These are phyloP conservation scores for Phyllosticta citriasiana DNA, from an alignment of 2,329 filamentous ascomycete genomes.

Conservation along the genomic window DNA sequence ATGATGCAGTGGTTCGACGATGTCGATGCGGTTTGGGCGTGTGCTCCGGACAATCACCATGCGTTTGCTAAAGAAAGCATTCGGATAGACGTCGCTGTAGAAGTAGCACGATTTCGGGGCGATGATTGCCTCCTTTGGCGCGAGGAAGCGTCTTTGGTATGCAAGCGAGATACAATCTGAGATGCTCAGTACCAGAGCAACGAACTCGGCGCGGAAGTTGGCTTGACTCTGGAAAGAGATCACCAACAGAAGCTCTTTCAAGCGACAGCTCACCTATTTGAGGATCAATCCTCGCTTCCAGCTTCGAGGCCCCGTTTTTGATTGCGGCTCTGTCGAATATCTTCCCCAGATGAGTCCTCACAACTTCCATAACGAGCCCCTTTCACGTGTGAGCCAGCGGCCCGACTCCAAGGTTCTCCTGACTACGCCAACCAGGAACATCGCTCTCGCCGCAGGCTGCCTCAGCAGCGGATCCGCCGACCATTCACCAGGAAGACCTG, in stretches of 20 bases:
- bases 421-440: not conserved
- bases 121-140: not conserved
- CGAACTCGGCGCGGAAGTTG: not conserved
- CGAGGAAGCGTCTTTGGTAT: not conserved
- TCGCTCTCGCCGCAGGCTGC: not conserved
- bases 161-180: not conserved
- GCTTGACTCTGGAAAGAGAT: not conserved
- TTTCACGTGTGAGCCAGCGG: not conserved
- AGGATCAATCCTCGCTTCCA: not conserved
- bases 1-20: not conserved
- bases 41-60: not conserved
- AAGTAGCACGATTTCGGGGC: not conserved
- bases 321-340: not conserved
- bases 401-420: not conserved
- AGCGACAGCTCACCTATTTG: not conserved
- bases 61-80: not conserved
- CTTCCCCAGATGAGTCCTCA: not conserved
- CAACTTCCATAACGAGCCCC: too few species aligned
- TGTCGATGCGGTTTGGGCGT: not conserved
- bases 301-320: not conserved
- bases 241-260: not conserved
- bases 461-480: not conserved
- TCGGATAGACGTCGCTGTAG: not conserved
- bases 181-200: not conserved
- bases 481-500: not conserved